Evolutionary conservation across 148 eudicot species (phyloP), one percentile per base, ranked within the genome.

Genomic region (Heliamphora exappendiculata): DNA sequence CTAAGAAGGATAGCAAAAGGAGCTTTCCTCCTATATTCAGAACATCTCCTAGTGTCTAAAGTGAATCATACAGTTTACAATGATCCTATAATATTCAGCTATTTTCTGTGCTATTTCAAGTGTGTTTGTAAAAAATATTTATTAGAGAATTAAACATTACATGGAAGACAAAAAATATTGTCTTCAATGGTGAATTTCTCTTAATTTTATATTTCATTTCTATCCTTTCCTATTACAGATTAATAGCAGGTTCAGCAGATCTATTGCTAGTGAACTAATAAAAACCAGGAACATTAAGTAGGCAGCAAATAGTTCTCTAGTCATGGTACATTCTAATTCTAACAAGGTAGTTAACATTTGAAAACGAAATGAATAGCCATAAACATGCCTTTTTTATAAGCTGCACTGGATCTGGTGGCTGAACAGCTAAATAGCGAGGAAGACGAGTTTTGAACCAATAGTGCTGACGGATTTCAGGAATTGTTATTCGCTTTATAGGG

Each of bases 321-420:
- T 1, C 19, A 71, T 8, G 16, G 45, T 20, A 19, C 6, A 28
- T 44, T 19, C 19, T 60, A 17, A 60, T 17, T 16, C 16, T 39
- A 31, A 8, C 24, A 42, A 39, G 9, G 22, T 50, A 51, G 17
- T 12, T 63, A 12, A 29, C 64, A 44, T 45, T 57, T 16, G 6
- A 33, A 59, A 50, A 12, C 8, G 16, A 28, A 57, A 68, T 14
- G 22, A 73, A 66, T 20, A 9, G 44, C 49, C 42, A 66, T 33
- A 63, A 59, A 60, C 75, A 37, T 75, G 28, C 82, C 82, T 75
- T 80, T 29, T 75, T 80, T 22, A 80, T 59, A 67, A 75, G 78
- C 91, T 92, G 89, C 85, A 82, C 50, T 28, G 83, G 79, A 70
- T 78, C 70, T 51, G 84, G 86, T 54, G 86, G 78, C 45, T 60